phyloP scores from a whole-genome alignment of 129 eudicot genomes.

The Centrapalus pauciflorus region DNA sequence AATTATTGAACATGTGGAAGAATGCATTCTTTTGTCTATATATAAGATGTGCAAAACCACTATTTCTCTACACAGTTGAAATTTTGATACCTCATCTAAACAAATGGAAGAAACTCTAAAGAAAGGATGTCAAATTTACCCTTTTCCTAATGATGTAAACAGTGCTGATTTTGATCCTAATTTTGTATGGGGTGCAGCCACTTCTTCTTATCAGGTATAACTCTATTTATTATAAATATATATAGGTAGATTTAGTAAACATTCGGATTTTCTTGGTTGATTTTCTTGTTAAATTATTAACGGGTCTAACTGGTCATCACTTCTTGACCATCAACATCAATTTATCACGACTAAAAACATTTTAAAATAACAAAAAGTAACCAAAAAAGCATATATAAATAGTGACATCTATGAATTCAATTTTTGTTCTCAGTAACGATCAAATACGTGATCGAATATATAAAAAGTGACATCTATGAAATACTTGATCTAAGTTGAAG shows the following conservation, averaged over 20 bases:
- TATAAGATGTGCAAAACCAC: neutral
- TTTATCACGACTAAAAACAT: too few species aligned
- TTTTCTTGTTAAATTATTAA: neutral
- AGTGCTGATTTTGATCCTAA: neutral
- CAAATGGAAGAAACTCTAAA: neutral
- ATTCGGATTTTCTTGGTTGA: neutral
- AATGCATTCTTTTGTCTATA: neutral
- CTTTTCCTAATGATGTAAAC: neutral
- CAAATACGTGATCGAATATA: too few species aligned
- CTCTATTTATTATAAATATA: neutral
- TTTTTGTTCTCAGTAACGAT: too few species aligned
- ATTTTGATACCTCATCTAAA: neutral
- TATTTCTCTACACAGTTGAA: neutral
- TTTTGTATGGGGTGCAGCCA: neutral
- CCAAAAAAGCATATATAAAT: too few species aligned
- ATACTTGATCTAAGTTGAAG: too few species aligned
- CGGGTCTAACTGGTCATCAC: too few species aligned
- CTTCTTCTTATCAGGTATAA: neutral
- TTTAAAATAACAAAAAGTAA: too few species aligned
- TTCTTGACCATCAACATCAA: too few species aligned
- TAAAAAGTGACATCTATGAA: too few species aligned
- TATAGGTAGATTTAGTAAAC: neutral
- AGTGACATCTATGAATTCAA: too few species aligned
- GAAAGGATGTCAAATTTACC: neutral
- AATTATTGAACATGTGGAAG: neutral